Evolutionary conservation across 2,329 filamentous ascomycete genomes (phyloP), one percentile per base, ranked within the genome.

Genomic region (Stachybotrys chlorohalonatus): DNA sequence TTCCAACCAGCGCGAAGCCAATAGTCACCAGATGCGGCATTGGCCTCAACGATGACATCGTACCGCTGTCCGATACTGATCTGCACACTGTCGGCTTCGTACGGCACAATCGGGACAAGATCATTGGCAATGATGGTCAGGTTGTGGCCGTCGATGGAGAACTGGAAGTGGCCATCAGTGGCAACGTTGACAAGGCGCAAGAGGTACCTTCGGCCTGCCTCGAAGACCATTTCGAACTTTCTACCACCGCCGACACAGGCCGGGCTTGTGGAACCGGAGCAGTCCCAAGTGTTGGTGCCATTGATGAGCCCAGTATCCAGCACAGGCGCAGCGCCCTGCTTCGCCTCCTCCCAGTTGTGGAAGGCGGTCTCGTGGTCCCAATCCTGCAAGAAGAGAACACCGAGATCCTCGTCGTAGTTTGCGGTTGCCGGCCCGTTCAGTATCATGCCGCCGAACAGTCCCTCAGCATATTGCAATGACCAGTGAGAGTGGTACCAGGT

Each of bases 401-500:
- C 85, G 0, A 86, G 70, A 62, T 89, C 85, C 53, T 79, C 74
- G 56, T 89, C 83, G 62, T 85, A 86, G 61, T 82, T 75, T 31
- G 75, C 74, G 5, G 78, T 78, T 1, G 77, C 74, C 0, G 83
- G 84, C 0, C 83, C 84, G 55, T 84, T 74, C 60, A 87, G 82
- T 48, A 86, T 68, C 49, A 89, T 78, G 3, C 75, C 76, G 1
- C 85, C 85, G 48, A 79, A 72, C 1, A 86, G 68, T 3, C 85
- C 85, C 53, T 85, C 75, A 66, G 71, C 76, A 0, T 70, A 67
- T 59, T 77, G 73, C 2, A 75, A 62, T 1, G 72, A 72, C 59
- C 81, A 81, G 64, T 86, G 83, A 1, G 78, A 82, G 63, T 87
- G 84, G 56, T 85, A 86, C 80, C 80, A 84, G 2, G 73, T 73